Conservation (phyloP, 1,284 basidiomycete genomes). For the Ustilago curta region DNA sequence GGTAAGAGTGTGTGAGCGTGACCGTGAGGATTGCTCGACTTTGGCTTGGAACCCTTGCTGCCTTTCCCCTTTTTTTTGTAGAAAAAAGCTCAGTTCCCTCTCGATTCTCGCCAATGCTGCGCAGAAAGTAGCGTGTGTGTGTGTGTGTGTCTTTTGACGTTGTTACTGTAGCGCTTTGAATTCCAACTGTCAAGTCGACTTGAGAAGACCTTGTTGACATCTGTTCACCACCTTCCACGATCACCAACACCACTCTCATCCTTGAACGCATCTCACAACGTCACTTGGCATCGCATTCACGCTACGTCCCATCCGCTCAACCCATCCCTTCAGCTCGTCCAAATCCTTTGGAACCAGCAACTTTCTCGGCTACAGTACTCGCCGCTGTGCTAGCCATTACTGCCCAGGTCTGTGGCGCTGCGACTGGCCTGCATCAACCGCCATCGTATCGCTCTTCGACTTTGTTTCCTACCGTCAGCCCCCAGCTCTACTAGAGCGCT, state of each 20-base stretch:
- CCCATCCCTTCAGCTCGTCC: background rate
- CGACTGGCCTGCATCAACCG: background rate
- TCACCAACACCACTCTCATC: background rate
- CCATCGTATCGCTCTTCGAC: constrained; percentile 6
- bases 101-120: constrained; percentile 1
- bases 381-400: background rate
- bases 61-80: background rate
- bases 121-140: background rate
- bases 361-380: background rate
- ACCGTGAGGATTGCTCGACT: background rate
- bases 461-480: too few species aligned
- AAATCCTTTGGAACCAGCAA: background rate
- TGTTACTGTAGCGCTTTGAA: constrained; percentile 6
- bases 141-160: background rate
- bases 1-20: constrained; percentile 7
- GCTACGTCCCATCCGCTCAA: background rate
- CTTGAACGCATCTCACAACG: background rate
- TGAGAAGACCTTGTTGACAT: background rate
- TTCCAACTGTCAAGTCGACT: constrained; percentile 5
- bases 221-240: background rate
- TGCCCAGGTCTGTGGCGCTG: background rate
- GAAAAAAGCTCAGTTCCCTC: constrained; percentile 1
- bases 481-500: constrained; percentile 10
- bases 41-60: too few species aligned
- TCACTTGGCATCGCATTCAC: background rate